A percentile compares a stretch with the other conserved stretches of the same genome.
Conservation (phyloP, 1,284 basidiomycete species). For the Schizophyllum amplum region DNA sequence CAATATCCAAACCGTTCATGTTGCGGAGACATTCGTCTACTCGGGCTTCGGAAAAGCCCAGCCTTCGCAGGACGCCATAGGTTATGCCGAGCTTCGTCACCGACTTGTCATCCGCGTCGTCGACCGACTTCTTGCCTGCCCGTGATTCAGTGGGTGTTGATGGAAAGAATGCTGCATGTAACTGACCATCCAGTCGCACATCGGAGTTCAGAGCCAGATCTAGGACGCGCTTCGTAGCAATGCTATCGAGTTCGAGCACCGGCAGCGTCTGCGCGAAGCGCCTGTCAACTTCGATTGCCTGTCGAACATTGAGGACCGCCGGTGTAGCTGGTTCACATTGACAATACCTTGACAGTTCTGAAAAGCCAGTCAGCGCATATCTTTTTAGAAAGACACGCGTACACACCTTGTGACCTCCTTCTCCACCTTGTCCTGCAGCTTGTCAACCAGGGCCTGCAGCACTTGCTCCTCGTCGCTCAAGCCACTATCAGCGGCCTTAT, state of each 20-base stretch:
- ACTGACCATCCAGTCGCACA: conserved; percentile 1
- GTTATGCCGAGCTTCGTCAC: conserved; percentile 69
- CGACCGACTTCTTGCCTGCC: conserved; percentile 30
- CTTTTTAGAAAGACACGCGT: conserved; percentile 32
- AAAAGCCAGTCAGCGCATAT: neutral
- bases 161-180: neutral
- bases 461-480: conserved; percentile 43
- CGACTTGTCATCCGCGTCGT: conserved; percentile 64
- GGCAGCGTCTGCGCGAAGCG: conserved; percentile 65
- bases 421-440: conserved; percentile 81
- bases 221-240: conserved; percentile 54
- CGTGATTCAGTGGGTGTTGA: neutral
- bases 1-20: conserved; percentile 68
- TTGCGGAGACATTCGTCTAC: conserved; percentile 63
- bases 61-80: conserved; percentile 74
- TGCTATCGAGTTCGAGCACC: conserved; percentile 55
- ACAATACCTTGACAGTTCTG: conserved; percentile 37
- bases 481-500: conserved; percentile 16
- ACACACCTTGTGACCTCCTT: conserved; percentile 75
- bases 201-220: conserved; percentile 33
- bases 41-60: conserved; percentile 73
- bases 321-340: neutral
- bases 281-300: conserved; percentile 83
- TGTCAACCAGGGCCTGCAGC: conserved; percentile 68
- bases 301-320: neutral